Conservation (phyloP, 192 early-diverging fungal genomes). For the Coemansia sp. region DNA sequence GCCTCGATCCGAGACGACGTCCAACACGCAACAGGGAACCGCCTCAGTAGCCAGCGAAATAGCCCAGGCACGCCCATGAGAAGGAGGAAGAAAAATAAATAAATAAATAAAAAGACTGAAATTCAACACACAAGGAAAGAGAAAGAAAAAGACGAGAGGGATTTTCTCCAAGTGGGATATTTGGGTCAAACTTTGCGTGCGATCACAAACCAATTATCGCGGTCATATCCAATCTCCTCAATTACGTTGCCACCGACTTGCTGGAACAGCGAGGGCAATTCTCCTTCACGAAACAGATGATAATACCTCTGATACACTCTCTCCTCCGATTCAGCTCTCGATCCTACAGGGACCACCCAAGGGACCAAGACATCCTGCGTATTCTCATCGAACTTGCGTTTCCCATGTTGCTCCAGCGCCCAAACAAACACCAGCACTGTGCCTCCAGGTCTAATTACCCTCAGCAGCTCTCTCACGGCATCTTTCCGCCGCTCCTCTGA, state of each 20-base stretch:
- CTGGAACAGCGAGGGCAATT: conserved; percentile 73
- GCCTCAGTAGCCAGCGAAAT: conserved; percentile 45
- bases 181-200: conserved; percentile 29
- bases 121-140: not conserved
- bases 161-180: conserved; percentile 24
- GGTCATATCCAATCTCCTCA: conserved; percentile 81
- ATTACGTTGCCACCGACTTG: conserved; percentile 59
- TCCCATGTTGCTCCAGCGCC: conserved; percentile 89
- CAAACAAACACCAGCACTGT: conserved; percentile 88
- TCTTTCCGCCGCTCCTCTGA: conserved; percentile 67
- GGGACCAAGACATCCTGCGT: conserved; percentile 93
- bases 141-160: not conserved
- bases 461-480: conserved; percentile 77
- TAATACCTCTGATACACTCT: conserved; percentile 79
- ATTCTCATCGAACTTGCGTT: conserved; percentile 75
- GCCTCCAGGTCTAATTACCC: conserved; percentile 74
- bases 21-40: conserved; percentile 35
- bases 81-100: not conserved
- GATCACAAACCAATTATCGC: conserved; percentile 95
- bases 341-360: conserved; percentile 72
- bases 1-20: conserved; percentile 25
- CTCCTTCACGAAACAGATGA: conserved; percentile 86
- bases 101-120: not conserved
- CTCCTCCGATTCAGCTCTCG: conserved; percentile 29
- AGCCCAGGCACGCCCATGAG: conserved; percentile 52